Evolutionary conservation across 164 flowering plant species (phyloP), one percentile per base, ranked within the genome.

Genomic region (Berberis vulgaris): DNA sequence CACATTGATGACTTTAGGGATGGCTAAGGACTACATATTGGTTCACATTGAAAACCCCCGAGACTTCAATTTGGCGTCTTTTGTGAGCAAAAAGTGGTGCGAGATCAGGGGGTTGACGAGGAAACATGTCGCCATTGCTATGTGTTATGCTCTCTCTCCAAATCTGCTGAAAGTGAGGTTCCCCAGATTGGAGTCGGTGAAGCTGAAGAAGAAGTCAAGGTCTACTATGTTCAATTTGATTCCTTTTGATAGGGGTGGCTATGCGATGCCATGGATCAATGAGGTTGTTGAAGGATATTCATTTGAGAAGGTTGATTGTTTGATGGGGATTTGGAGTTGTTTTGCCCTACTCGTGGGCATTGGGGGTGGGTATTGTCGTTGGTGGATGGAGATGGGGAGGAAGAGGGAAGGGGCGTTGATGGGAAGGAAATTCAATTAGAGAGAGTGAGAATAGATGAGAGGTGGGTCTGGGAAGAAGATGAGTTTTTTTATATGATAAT

Each of bases 171-270:
- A 76, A 53, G 67, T 69, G 45, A 69, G 96, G 65, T 91, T 94
- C 64, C 73, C 70, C 1, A 72, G 74, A 63, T 80, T 93, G 0
- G 94, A 88, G 67, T 86, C 91, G 2, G 65, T 93, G 73, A 87
- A 81, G 70, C 68, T 94, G 69, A 94, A 94, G 76, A 97, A 96
- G 47, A 91, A 89, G 72, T 97, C 99, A 2, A 76, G 99, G 67
- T 96, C 96, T 6, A 86, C 99, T n/a, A 91, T 91, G 97, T 94
- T 87, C 64, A 89, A 94, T 70, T 69, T 94, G 71, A 89, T 94
- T 53, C 96, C 93, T 0, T 92, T 89, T 58, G 83, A 94, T 67
- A 91, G 99, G 99, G 99, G 99, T 1, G 97, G 99, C 9, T 89
- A 77, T 40, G 96, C 78, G 2, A 79, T 79, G 1, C 99, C 97